phyloP scores from a whole-genome alignment of 208 protist genomes.

The Trichomonas tenax region DNA sequence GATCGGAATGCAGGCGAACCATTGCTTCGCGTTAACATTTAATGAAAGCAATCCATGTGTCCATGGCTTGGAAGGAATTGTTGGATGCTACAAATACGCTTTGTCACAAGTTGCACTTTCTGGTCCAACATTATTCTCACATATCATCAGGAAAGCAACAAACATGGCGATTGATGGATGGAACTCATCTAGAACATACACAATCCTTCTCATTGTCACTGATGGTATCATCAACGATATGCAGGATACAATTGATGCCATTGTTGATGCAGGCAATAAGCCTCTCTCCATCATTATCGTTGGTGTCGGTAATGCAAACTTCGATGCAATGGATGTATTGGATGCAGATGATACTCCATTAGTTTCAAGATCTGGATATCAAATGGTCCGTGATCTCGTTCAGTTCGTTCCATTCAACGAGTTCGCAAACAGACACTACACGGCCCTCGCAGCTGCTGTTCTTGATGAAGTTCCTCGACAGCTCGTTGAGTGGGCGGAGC shows the following conservation, averaged over 20 bases:
- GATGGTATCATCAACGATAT: constrained; percentile 34
- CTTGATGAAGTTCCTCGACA: constrained; percentile 36
- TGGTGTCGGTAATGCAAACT: constrained; percentile 31
- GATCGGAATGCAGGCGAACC: constrained; percentile 18
- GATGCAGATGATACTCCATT: constrained; percentile 18
- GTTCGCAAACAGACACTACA: constrained; percentile 30
- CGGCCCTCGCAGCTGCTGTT: constrained; percentile 23
- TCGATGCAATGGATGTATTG: too few species aligned
- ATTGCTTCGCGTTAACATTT: constrained; percentile 27
- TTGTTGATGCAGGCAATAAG: background rate
- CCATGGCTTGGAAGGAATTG: background rate
- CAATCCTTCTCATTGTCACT: constrained; percentile 25
- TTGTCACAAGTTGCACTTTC: background rate
- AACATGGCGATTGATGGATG: background rate
- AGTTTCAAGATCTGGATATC: background rate
- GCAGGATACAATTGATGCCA: background rate
- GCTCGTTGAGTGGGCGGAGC: constrained; percentile 27
- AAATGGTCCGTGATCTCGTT: constrained; percentile 44
- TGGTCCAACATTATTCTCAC: constrained; percentile 21
- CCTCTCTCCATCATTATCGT: constrained; percentile 35
- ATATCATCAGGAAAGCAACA: background rate
- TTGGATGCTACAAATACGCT: background rate
- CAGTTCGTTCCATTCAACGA: constrained; percentile 50
- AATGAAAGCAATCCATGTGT: constrained; percentile 10
- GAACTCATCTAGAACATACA: background rate